Base-by-base conservation (phyloP, 202 grass and related monocot species). In the Hordeum pubiflorum region DNA sequence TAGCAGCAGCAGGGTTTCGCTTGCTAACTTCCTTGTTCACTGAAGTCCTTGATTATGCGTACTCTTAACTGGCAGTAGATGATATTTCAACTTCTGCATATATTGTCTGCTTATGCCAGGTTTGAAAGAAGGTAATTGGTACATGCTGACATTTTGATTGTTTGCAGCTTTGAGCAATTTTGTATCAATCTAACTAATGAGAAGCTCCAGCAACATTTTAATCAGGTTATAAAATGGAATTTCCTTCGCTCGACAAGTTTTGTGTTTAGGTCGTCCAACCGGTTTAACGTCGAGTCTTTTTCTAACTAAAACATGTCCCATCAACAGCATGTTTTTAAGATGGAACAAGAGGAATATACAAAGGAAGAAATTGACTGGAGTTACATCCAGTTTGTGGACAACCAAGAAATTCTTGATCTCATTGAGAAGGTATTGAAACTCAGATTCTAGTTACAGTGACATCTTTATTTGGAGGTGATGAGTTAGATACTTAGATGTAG, bases 331-430 rank as follows among this genome's bases (percentile, higher is more conserved):
- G 94, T 97, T 34, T 97, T 97, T 90, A 97, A 97, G 87, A 97
- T 92, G 94, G 94, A 97, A 77, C 94, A 97, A 81, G 94, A 97
- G 77, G 94, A 94, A 85, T 97, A 97, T 81, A 92, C 94, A 1
- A 97, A 92, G 78, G 94, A 97, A 92, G 85, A 97, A 92, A 97
- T 97, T 83, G 91, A 94, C n/a, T 97, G 94, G 94, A 97, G 94
- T 76, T 97, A 97, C 79, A 97, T 97, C 52, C 85, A 94, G 5
- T 97, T 97, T 66, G 89, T 92, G 44, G 94, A 97, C 68, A 97
- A 94, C 74, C 91, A 97, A 87, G 91, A 97, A 85, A 87, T 97
- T 79, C 91, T 97, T 81, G 94, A 97, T 87, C 91, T 97, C 46
- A 97, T 97, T 59, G 91, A 97, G 72, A 97, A 97, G 94, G 94